These are phyloP conservation scores for Sutorius australiensis DNA, from an alignment of 768 basidiomycete species.

Conservation along the genomic window DNA sequence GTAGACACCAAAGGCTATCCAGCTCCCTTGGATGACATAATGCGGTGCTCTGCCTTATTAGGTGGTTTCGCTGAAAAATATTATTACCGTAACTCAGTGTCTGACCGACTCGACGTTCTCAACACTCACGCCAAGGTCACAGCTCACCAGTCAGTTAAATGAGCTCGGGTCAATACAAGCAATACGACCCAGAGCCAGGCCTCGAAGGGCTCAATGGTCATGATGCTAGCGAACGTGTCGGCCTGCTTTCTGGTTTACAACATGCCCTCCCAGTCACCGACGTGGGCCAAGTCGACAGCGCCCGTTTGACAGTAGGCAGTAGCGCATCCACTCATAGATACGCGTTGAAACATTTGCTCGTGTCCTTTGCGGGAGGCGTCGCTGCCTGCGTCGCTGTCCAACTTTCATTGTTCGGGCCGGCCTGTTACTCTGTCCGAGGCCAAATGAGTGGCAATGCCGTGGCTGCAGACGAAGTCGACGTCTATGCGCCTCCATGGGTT, in stretches of 20 bases:
- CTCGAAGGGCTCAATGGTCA: constrained; percentile 1
- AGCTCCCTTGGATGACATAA: no score
- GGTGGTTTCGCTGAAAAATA: no score
- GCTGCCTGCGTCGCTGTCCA: constrained; percentile 50
- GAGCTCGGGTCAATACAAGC: constrained; percentile 15
- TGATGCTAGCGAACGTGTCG: constrained; percentile 30
- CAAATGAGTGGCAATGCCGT: background rate
- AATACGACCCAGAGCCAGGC: constrained; percentile 43
- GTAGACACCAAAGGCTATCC: no score
- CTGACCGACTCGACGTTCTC: background rate
- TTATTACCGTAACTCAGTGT: no score
- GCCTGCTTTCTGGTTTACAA: constrained; percentile 33
- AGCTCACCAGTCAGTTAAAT: background rate
- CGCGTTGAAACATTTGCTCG: constrained; percentile 34
- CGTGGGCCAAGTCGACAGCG: constrained; percentile 6
- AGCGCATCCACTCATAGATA: constrained; percentile 16
- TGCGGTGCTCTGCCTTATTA: no score
- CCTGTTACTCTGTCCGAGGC: constrained; percentile 30
- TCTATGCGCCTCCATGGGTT: constrained; percentile 60
- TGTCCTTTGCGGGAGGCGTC: constrained; percentile 54
- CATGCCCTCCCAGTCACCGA: constrained; percentile 7
- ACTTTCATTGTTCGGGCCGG: constrained; percentile 34
- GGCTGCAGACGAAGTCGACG: constrained; percentile 20
- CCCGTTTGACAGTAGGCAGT: constrained; percentile 9
- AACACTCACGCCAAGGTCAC: background rate